phyloP scores from a whole-genome alignment of 1,139 yeast species.

The Scheffersomyces parashehatae region DNA sequence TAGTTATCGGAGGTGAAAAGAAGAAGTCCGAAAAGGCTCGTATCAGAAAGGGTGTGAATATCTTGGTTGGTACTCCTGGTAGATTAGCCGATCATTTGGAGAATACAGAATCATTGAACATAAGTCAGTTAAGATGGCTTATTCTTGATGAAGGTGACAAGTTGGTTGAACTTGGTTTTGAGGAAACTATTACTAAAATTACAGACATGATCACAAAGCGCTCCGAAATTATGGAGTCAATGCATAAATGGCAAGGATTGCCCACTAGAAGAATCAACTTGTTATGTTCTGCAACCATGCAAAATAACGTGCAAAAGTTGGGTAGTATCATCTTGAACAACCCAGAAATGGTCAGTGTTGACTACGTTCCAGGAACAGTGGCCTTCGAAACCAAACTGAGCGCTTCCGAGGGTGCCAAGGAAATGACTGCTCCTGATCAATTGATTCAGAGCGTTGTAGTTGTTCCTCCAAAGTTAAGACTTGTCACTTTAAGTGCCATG shows the following conservation, averaged over 20 bases:
- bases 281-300: conserved; percentile 93
- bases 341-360: conserved; percentile 67
- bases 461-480: conserved; percentile 87
- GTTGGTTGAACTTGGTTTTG: conserved; percentile 92
- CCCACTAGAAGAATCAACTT: conserved; percentile 75
- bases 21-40: conserved; percentile 91
- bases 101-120: conserved; percentile 70
- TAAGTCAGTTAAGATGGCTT: conserved; percentile 76
- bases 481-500: conserved; percentile 74
- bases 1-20: conserved; percentile 94
- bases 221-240: conserved; percentile 42
- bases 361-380: conserved; percentile 32
- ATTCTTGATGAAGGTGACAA: conserved; percentile 95
- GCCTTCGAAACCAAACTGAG: conserved; percentile 36
- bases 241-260: conserved; percentile 48
- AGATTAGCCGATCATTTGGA: conserved; percentile 90
- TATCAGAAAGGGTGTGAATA: conserved; percentile 83
- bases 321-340: conserved; percentile 74
- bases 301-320: conserved; percentile 72
- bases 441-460: conserved; percentile 73
- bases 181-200: conserved; percentile 83
- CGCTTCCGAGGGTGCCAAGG: conserved; percentile 20
- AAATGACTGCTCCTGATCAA: conserved; percentile 80
- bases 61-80: conserved; percentile 91
- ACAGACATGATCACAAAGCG: conserved; percentile 54